Evolutionary conservation across 1,284 basidiomycete genomes (phyloP).

Genomic region (Cystobasidium slooffiae): DNA sequence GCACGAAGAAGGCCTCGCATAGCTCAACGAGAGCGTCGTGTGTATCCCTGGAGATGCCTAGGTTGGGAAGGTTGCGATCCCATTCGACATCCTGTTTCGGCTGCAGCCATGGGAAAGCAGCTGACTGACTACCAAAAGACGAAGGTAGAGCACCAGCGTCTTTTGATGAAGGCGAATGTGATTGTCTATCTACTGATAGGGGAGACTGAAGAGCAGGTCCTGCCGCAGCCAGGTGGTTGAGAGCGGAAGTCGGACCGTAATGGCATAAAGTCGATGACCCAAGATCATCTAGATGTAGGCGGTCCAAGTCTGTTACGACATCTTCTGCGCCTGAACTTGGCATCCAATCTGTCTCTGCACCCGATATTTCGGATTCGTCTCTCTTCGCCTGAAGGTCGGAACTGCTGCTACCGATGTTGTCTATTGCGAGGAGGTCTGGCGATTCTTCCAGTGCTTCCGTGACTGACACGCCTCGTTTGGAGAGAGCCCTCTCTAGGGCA

Average conservation of each 20-base stretch:
- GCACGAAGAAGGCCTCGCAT: slow-evolving; percentile 32
- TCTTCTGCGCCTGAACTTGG: slow-evolving; percentile 10
- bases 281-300: slow-evolving; percentile 21
- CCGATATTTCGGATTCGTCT: slow-evolving; percentile 7
- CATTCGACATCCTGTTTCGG: slow-evolving; percentile 42
- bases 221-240: slow-evolving; percentile 24
- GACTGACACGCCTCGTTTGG: slow-evolving; percentile 17
- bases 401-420: background rate
- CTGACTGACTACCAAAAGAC: slow-evolving; percentile 8
- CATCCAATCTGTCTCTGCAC: slow-evolving; percentile 8
- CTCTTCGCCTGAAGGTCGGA: background rate
- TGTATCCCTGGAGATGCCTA: slow-evolving; percentile 8
- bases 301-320: slow-evolving; percentile 7
- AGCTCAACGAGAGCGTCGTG: slow-evolving; percentile 31
- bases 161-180: slow-evolving; percentile 7
- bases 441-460: slow-evolving; percentile 15
- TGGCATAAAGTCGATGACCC: slow-evolving; percentile 28
- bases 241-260: slow-evolving; percentile 28
- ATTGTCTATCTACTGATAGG: slow-evolving; percentile 3
- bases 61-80: slow-evolving; percentile 43
- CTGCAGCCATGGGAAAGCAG: slow-evolving; percentile 32
- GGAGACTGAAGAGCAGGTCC: slow-evolving; percentile 27
- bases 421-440: background rate
- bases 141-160: background rate
- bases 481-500: slow-evolving; percentile 24